Conservation (phyloP, 495 filamentous ascomycete genomes). For the Pseudomonodictys pantanalensis region DNA sequence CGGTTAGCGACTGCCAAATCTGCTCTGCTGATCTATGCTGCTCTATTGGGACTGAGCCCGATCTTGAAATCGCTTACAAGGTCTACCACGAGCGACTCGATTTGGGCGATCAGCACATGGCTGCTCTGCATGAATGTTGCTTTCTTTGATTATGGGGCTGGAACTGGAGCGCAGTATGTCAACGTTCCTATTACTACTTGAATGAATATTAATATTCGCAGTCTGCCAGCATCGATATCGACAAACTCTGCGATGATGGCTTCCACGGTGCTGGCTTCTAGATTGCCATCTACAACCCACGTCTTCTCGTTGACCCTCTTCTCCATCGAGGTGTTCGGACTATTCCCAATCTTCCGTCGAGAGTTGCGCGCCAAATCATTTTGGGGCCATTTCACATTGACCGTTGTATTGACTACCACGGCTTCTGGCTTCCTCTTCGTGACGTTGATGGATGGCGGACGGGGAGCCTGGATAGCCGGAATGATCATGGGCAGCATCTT, state of each 20-base stretch:
- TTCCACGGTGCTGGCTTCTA: conserved; percentile 83
- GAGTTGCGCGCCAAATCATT: conserved; percentile 80
- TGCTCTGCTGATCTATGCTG: conserved; percentile 87
- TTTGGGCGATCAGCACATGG: conserved; percentile 95
- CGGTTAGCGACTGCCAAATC: conserved; percentile 79
- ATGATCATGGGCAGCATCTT: conserved; percentile 69
- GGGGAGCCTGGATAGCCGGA: conserved; percentile 67
- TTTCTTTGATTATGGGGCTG: conserved; percentile 91
- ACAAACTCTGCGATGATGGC: conserved; percentile 96
- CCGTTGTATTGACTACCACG: conserved; percentile 71
- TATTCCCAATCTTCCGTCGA: conserved; percentile 91
- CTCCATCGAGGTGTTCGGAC: conserved; percentile 92
- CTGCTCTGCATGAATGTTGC: conserved; percentile 92
- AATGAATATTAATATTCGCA: conserved; percentile 33
- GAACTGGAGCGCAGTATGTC: conserved; percentile 55
- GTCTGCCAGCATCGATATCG: conserved; percentile 80
- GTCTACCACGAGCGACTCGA: conserved; percentile 84
- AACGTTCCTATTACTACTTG: conserved; percentile 15
- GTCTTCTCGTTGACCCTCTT: conserved; percentile 95
- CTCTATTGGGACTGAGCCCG: conserved; percentile 83
- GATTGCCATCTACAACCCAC: conserved; percentile 82
- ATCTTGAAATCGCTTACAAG: conserved; percentile 92
- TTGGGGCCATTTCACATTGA: conserved; percentile 76
- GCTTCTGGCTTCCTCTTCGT: conserved; percentile 77
- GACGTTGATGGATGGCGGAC: conserved; percentile 62